Conservation (phyloP, 2,329 filamentous ascomycete genomes). For the Thelonectria blattea region DNA sequence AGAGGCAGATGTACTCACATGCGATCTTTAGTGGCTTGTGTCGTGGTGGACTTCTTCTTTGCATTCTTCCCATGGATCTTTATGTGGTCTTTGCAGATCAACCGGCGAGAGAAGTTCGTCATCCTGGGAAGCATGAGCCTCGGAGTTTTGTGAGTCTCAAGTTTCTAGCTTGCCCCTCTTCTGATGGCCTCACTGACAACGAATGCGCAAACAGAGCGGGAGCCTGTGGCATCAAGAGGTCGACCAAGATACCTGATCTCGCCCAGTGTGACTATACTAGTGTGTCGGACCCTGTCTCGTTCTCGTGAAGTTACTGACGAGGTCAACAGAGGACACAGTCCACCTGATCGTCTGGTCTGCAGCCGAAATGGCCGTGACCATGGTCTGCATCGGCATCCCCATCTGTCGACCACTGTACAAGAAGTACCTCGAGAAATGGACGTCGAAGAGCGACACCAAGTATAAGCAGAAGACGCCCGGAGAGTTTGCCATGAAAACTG, state of each 20-base stretch:
- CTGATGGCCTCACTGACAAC: not conserved
- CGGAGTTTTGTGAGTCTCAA: conserved; percentile 44
- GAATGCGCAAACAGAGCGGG: conserved; percentile 10
- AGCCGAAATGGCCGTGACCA: conserved; percentile 44
- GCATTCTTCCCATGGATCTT: conserved; percentile 50
- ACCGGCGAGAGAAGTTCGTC: conserved; percentile 49
- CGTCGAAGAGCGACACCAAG: conserved; percentile 3
- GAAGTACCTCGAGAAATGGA: conserved; percentile 7
- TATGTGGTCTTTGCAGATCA: conserved; percentile 50
- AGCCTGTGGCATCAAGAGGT: conserved; percentile 12
- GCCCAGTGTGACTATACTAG: conserved; percentile 9
- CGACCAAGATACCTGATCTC: conserved; percentile 5
- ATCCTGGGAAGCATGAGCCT: conserved; percentile 48
- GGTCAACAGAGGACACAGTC: conserved; percentile 40
- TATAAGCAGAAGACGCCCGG: not conserved
- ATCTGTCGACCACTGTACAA: conserved; percentile 45
- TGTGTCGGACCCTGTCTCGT: not conserved
- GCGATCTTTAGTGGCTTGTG: conserved; percentile 8
- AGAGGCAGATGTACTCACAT: no score
- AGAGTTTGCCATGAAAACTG: not conserved
- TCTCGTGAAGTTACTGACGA: no score
- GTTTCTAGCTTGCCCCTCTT: not conserved
- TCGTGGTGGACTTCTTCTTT: conserved; percentile 45
- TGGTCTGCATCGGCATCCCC: conserved; percentile 49
- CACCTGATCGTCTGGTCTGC: conserved; percentile 44